Base-by-base conservation (phyloP, 139 green algal species). In the Auxenochlorella pyrenoidosa region DNA sequence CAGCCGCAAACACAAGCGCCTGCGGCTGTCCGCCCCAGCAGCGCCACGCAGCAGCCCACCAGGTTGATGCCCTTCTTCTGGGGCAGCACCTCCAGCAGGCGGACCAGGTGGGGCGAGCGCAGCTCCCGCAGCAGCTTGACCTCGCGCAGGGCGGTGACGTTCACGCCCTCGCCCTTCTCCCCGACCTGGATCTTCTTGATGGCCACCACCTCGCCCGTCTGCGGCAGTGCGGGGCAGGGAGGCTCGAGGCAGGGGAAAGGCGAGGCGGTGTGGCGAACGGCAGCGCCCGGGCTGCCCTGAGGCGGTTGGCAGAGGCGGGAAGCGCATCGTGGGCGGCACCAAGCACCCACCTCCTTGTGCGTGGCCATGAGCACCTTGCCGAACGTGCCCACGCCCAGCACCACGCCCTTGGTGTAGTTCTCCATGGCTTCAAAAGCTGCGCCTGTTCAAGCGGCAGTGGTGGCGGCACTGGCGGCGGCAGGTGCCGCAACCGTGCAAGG, bases 91-190 rank as follows among this genome's bases (percentile, higher is more conserved):
- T 98, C 94, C 26, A 96, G 82, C 81, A 99, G 90, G 22, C 90
- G 51, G 12, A 98, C 94, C 65, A 98, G 90, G 87, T 97, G 80
- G 0, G 94, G 94, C n/a, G 89, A 75, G 54, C 94, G 41, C 79
- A 98, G 90, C 93, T 98, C 96, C 34, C 88, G 91, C 89, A 98
- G 89, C 24, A 98, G 91, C 90, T 98, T 98, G 79, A 99, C 97
- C 88, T 99, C 96, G 8, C 96, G 91, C 68, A 98, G 88, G 0
- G 95, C 94, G 0, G 96, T 98, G 63, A 98, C 92, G 87, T 98
- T 93, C 5, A 99, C 90, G 30, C 96, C 96, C 94, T 89, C 86
- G 28, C 86, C 85, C 63, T 92, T 92, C 60, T 94, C 90, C 10
- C 89, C 93, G 10, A 97, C 87, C 13, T 92, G 87, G 60, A 98